Evolutionary conservation across 2,329 filamentous ascomycete species (phyloP).

Genomic region (Botrytis hyacinthi): DNA sequence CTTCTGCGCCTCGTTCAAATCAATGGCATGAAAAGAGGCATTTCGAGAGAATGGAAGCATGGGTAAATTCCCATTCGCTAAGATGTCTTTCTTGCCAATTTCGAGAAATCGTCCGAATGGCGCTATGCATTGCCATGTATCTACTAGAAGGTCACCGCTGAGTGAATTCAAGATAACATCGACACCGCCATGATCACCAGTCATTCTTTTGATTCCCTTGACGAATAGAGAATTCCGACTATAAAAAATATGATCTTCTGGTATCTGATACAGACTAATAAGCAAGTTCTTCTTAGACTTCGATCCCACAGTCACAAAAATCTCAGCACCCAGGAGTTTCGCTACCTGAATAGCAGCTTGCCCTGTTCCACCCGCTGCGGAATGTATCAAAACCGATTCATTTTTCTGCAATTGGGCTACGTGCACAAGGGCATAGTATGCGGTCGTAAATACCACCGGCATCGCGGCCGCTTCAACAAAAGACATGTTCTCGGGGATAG

Average conservation of each 20-base stretch:
- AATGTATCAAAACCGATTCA: constrained; percentile 39
- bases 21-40: constrained; percentile 16
- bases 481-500: neutral
- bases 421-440: constrained; percentile 27
- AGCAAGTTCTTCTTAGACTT: constrained; percentile 30
- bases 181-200: neutral
- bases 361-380: constrained; percentile 38
- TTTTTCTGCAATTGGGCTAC: constrained; percentile 24
- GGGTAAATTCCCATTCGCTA: neutral
- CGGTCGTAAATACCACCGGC: constrained; percentile 26
- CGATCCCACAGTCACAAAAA: constrained; percentile 38
- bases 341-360: constrained; percentile 38
- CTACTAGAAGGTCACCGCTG: neutral
- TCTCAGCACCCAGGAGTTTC: constrained; percentile 27
- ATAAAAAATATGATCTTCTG: constrained; percentile 1
- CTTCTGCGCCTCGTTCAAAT: neutral
- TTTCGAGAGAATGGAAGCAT: constrained; percentile 15
- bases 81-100: constrained; percentile 3
- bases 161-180: constrained; percentile 12
- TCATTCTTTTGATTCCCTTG: neutral
- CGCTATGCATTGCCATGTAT: constrained; percentile 10
- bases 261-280: constrained; percentile 2
- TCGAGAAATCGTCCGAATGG: constrained; percentile 6
- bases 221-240: neutral
- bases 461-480: constrained; percentile 25